Evolutionary conservation across 768 basidiomycete genomes (phyloP), one percentile per base, ranked within the genome.

Genomic region (Lactarius psammicola): DNA sequence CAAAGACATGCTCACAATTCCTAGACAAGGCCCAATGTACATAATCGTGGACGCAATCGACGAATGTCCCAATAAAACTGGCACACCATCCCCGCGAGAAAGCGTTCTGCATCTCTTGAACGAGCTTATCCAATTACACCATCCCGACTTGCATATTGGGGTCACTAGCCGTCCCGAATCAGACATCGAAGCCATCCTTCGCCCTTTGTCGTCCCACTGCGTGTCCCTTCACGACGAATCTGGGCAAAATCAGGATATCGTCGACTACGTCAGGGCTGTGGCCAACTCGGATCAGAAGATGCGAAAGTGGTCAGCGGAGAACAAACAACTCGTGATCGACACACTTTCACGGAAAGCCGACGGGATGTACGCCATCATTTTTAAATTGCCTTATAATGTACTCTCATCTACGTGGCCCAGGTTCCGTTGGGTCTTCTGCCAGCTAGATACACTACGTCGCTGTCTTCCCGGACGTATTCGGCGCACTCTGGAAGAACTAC

Each of bases 381-480:
- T 30, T 1, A 6, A 1, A 13, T 49, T 23, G 9, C 26, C 34
- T 53, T 40, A 9, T 34, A 4, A 46, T 40, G 9, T n/a, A 34
- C 9, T 4, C 44, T 46, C n/a, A 58, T 17, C 6, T 38, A 9
- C 5, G 40, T 62, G 5, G 15, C 1, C 0, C 11, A 59, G 63
- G 63, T 64, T 59, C 56, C 56, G 49, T 6, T 64, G 56, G 42
- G 36, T 64, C 8, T 44, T 64, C 10, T 64, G 57, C 30, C 57
- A 64, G 30, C 57, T 64, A 3, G 56, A 15, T 38, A 59, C 51
- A 11, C 36, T 59, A 4, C 63, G 63, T 34, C 44, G 49, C 31
- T 59, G 63, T 54, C 33, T 18, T 40, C 57, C 56, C 1, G 57
- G 8, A 36, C 17, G 3, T 23, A 53, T 64, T 10, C 63, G 34